These are phyloP conservation scores for Cladobotryum protrusum DNA, from an alignment of 2,329 filamentous ascomycete genomes.

Conservation along the genomic window DNA sequence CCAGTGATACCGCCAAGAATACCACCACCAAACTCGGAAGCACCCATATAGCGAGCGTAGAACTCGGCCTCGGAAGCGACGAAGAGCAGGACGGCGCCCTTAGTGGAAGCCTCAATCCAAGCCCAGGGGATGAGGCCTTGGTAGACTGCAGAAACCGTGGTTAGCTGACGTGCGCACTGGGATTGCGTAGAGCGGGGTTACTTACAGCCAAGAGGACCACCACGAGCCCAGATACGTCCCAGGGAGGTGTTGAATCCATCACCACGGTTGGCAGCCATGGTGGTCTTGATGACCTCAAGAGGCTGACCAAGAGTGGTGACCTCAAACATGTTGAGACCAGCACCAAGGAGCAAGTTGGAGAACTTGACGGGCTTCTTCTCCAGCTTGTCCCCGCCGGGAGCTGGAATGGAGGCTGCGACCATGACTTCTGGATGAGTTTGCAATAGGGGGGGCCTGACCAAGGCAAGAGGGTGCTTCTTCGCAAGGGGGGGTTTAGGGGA, in stretches of 20 bases:
- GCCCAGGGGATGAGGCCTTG: slow-evolving; percentile 99
- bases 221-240: slow-evolving; percentile 83
- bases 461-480: slow-evolving; percentile 90
- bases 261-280: slow-evolving; percentile 93
- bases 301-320: slow-evolving; percentile 65
- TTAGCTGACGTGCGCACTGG: neutral
- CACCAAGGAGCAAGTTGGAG: slow-evolving; percentile 93
- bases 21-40: slow-evolving; percentile 78
- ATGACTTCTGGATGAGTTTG: slow-evolving; percentile 52
- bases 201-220: slow-evolving; percentile 91
- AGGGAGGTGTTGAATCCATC: slow-evolving; percentile 82
- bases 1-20: slow-evolving; percentile 89
- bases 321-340: slow-evolving; percentile 95
- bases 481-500: slow-evolving; percentile 36
- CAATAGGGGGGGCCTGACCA: slow-evolving; percentile 80
- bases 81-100: slow-evolving; percentile 97
- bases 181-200: slow-evolving; percentile 20
- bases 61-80: slow-evolving; percentile 98
- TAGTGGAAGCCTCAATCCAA: slow-evolving; percentile 99
- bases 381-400: slow-evolving; percentile 49
- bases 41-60: slow-evolving; percentile 78
- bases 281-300: slow-evolving; percentile 98
- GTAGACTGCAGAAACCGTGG: slow-evolving; percentile 61
- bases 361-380: slow-evolving; percentile 99
- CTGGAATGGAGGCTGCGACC: slow-evolving; percentile 53